Percentiles rank a stretch among this genome's conserved stretches.
These are phyloP conservation scores for Buddleja alternifolia DNA, from an alignment of 257 asterid genomes.

Conservation along the genomic window DNA sequence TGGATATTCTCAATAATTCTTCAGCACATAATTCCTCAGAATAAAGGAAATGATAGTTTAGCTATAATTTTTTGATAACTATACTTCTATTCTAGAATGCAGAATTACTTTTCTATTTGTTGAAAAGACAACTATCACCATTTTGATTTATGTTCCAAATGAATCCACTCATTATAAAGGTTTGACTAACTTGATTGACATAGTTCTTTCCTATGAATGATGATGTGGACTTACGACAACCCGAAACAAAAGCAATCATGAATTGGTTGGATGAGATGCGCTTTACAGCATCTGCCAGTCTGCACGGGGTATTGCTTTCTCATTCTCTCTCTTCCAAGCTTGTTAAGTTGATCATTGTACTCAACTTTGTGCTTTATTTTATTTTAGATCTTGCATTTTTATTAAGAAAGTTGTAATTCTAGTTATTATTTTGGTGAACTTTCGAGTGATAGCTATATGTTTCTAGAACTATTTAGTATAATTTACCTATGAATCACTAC, in stretches of 20 bases:
- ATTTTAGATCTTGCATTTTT: neutral
- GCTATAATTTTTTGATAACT: neutral
- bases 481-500: neutral
- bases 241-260: slow-evolving; percentile 97
- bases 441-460: slow-evolving; percentile 4
- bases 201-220: slow-evolving; percentile 93
- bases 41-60: neutral
- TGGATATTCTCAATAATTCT: neutral
- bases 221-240: slow-evolving; percentile 79
- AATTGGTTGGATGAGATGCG: slow-evolving; percentile 70
- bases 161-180: slow-evolving; percentile 36
- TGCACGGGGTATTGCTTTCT: slow-evolving; percentile 87
- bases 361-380: neutral
- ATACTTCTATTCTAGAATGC: neutral
- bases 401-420: neutral
- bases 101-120: slow-evolving; percentile 12
- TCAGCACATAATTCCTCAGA: neutral
- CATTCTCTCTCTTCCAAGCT: too few relatives aligned
- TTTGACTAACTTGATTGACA: slow-evolving; percentile 67
- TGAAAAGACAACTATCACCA: neutral
- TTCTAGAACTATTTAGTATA: neutral
- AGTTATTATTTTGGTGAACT: neutral
- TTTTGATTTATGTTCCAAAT: slow-evolving; percentile 16
- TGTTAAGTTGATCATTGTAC: slow-evolving; percentile 4
- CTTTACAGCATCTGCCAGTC: slow-evolving; percentile 92